Percentiles rank a stretch among this genome's conserved stretches.
These are phyloP conservation scores for Apiotrichum veenhuisii DNA, from an alignment of 1,284 basidiomycete species.

Conservation along the genomic window DNA sequence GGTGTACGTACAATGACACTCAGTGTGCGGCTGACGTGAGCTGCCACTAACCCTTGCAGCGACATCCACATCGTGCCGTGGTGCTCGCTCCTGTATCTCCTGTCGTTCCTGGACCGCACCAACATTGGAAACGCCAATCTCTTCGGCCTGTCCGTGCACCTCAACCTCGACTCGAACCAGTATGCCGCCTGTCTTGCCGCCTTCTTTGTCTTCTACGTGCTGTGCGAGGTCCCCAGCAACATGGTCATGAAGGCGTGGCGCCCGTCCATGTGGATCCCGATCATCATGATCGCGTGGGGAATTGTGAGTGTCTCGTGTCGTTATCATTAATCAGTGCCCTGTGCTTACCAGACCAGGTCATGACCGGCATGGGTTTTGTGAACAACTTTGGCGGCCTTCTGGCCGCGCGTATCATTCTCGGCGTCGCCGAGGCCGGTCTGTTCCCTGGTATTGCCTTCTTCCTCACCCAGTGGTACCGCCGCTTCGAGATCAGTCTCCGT, in stretches of 20 bases:
- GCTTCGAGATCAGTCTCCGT: slow-evolving; percentile 37
- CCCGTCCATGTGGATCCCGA: slow-evolving; percentile 33
- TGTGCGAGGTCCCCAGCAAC: slow-evolving; percentile 66
- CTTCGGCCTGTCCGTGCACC: slow-evolving; percentile 31
- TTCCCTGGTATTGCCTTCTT: slow-evolving; percentile 40
- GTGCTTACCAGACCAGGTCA: slow-evolving; percentile 26
- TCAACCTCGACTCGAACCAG: slow-evolving; percentile 29
- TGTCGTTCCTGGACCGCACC: slow-evolving; percentile 67
- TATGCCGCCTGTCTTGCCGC: slow-evolving; percentile 28
- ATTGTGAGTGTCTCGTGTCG: slow-evolving; percentile 1
- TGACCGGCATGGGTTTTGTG: slow-evolving; percentile 49
- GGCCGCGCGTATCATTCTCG: slow-evolving; percentile 37
- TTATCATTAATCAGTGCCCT: too few relatives aligned
- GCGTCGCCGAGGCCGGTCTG: slow-evolving; percentile 33
- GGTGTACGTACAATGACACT: neutral
- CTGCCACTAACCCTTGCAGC: too few relatives aligned
- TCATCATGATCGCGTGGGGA: slow-evolving; percentile 46
- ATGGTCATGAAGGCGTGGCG: slow-evolving; percentile 52
- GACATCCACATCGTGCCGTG: slow-evolving; percentile 26
- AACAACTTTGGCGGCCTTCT: slow-evolving; percentile 44
- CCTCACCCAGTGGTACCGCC: slow-evolving; percentile 40
- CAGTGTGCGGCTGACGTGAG: neutral
- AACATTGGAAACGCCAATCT: slow-evolving; percentile 60
- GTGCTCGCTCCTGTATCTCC: slow-evolving; percentile 59
- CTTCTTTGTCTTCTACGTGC: slow-evolving; percentile 64